Evolutionary conservation across 306 rosid species (phyloP).

Genomic region (Castanopsis chinensis): DNA sequence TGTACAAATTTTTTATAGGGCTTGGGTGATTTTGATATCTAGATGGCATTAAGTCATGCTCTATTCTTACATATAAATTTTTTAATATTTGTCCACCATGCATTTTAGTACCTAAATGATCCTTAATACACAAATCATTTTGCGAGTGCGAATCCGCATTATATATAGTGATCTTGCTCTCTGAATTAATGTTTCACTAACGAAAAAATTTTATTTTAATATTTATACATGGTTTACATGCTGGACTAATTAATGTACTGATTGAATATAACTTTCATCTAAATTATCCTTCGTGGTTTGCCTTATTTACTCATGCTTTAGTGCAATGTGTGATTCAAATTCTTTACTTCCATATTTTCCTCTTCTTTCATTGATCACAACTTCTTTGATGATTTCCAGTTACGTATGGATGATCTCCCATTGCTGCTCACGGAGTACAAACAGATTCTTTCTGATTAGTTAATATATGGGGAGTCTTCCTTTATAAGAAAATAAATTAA

Average conservation of each 20-base stretch:
- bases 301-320: background rate
- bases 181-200: background rate
- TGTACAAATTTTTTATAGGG: no score
- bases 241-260: background rate
- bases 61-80: background rate
- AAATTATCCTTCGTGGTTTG: background rate
- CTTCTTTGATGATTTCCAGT: conserved; percentile 40
- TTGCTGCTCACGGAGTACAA: conserved; percentile 77
- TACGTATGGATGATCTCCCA: conserved; percentile 84
- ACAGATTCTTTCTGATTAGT: conserved; percentile 42
- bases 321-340: background rate
- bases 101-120: background rate
- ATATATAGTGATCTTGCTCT: background rate
- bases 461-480: background rate
- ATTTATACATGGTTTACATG: background rate
- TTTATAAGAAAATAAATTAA: background rate
- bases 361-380: background rate
- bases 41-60: background rate
- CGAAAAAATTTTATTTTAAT: background rate
- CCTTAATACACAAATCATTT: background rate
- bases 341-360: conserved; percentile 1
- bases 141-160: background rate
- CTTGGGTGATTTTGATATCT: no score
- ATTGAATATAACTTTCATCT: background rate
- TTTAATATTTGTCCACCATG: background rate